A percentile compares a stretch with the other conserved stretches of the same genome.
These are phyloP conservation scores for Macadamia integrifolia DNA, from an alignment of 164 flowering plant genomes.

Conservation along the genomic window DNA sequence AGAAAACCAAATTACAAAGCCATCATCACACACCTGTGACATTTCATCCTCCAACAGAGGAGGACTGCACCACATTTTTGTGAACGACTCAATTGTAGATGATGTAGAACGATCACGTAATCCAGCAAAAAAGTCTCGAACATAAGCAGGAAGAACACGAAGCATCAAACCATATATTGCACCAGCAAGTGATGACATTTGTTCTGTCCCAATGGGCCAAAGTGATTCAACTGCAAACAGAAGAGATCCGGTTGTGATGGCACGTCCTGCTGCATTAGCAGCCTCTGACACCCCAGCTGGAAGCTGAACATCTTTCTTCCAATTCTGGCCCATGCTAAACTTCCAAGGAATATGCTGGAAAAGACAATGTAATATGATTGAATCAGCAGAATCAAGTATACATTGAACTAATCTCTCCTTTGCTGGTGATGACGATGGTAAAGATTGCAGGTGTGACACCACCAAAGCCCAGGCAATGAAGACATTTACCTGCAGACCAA, in stretches of 20 bases:
- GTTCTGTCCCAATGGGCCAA: constrained; percentile 61
- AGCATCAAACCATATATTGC: constrained; percentile 89
- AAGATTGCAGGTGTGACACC: constrained; percentile 65
- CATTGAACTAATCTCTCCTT: constrained; percentile 74
- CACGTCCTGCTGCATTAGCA: constrained; percentile 60
- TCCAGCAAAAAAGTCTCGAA: constrained; percentile 78
- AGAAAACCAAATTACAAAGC: neutral
- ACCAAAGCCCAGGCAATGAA: constrained; percentile 80
- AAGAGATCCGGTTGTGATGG: constrained; percentile 62
- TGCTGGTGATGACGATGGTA: constrained; percentile 53
- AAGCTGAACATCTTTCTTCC: constrained; percentile 58
- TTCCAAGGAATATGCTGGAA: constrained; percentile 87
- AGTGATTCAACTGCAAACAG: constrained; percentile 59
- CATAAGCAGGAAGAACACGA: constrained; percentile 86
- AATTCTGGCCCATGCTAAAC: constrained; percentile 24
- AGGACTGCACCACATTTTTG: constrained; percentile 88
- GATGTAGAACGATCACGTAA: constrained; percentile 76
- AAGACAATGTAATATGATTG: constrained; percentile 63
- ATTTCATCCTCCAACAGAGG: constrained; percentile 75
- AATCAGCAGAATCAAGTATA: constrained; percentile 57
- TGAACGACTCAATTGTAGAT: constrained; percentile 64
- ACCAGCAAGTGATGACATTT: constrained; percentile 78
- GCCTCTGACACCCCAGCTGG: constrained; percentile 50
- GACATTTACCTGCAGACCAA: constrained; percentile 52
- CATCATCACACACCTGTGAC: constrained; percentile 51